Conservation (phyloP, 805 yeast genomes). For the Sungouiella blattae region DNA sequence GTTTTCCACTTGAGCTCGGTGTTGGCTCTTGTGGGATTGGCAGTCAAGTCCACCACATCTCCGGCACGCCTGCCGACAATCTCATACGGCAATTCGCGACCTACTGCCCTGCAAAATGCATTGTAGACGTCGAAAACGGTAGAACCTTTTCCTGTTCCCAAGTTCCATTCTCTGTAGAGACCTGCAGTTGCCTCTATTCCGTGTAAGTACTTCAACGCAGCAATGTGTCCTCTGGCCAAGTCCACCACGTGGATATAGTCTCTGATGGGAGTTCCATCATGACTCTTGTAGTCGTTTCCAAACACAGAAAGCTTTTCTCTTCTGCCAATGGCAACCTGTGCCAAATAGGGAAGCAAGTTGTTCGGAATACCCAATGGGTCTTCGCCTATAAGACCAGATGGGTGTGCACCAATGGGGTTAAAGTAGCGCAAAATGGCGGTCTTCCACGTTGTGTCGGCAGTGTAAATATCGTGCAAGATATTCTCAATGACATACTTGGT, state of each 20-base stretch:
- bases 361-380: slow-evolving; percentile 78
- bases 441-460: slow-evolving; percentile 44
- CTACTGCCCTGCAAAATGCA: slow-evolving; percentile 64
- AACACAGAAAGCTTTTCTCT: slow-evolving; percentile 63
- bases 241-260: slow-evolving; percentile 82
- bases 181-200: slow-evolving; percentile 35
- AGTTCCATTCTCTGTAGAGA: slow-evolving; percentile 72
- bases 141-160: slow-evolving; percentile 79
- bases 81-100: slow-evolving; percentile 59
- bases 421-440: slow-evolving; percentile 71
- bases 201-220: slow-evolving; percentile 60
- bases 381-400: slow-evolving; percentile 76
- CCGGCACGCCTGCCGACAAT: slow-evolving; percentile 69
- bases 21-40: slow-evolving; percentile 65
- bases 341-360: slow-evolving; percentile 69
- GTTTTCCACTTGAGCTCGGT: slow-evolving; percentile 65
- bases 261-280: slow-evolving; percentile 79
- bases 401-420: slow-evolving; percentile 86
- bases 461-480: slow-evolving; percentile 52
- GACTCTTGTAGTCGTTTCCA: slow-evolving; percentile 67
- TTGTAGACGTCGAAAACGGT: slow-evolving; percentile 70
- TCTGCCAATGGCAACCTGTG: slow-evolving; percentile 75
- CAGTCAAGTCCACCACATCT: slow-evolving; percentile 73
- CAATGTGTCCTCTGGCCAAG: slow-evolving; percentile 71
- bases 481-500: slow-evolving; percentile 67